phyloP scores from a whole-genome alignment of 2,329 filamentous ascomycete species.

The Talaromyces funiculosus region DNA sequence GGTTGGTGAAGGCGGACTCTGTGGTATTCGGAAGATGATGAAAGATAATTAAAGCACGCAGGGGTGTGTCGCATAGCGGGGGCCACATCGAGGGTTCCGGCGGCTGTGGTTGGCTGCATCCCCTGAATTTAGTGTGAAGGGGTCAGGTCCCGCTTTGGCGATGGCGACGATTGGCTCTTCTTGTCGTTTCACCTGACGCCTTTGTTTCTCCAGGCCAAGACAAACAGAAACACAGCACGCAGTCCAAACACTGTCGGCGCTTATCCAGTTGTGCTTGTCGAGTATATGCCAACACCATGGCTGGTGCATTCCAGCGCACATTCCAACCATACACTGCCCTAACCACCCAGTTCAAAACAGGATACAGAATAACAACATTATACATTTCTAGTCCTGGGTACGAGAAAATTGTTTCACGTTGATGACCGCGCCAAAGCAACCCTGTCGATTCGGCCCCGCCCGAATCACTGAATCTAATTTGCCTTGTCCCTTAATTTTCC shows the following conservation, averaged over 20 bases:
- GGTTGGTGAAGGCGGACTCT: not conserved
- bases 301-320: not conserved
- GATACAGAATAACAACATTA: no score
- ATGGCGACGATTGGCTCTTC: not conserved
- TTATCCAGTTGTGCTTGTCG: not conserved
- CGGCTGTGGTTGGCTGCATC: not conserved
- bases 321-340: not conserved
- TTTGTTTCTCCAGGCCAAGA: not conserved
- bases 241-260: not conserved
- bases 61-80: not conserved
- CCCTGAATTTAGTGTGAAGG: not conserved
- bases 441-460: not conserved
- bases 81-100: not conserved
- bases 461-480: not conserved
- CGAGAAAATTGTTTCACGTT: conserved; percentile 6
- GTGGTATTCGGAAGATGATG: not conserved
- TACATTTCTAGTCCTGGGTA: no score
- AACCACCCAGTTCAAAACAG: no score
- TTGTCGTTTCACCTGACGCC: not conserved
- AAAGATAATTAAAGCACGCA: not conserved
- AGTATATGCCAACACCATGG: not conserved
- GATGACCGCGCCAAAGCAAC: not conserved
- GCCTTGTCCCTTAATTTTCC: not conserved
- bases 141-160: not conserved
- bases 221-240: not conserved